Evolutionary conservation across 2,329 filamentous ascomycete species (phyloP).

Genomic region (Canariomyces notabilis): DNA sequence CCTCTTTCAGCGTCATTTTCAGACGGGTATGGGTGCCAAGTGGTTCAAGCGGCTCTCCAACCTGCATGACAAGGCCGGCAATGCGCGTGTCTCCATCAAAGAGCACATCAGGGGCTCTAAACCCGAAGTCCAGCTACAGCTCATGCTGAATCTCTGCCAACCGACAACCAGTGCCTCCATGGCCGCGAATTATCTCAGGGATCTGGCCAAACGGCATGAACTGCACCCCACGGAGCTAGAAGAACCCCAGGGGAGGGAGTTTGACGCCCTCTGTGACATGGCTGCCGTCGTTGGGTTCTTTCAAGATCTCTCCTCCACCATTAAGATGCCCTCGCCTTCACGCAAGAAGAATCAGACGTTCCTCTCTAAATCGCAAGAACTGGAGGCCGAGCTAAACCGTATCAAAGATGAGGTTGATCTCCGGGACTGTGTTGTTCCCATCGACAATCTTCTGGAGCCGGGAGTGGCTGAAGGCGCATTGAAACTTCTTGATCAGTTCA

Average conservation of each 20-base stretch:
- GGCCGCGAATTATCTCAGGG: constrained; percentile 37
- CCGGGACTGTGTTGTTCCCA: constrained; percentile 35
- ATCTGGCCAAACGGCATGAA: constrained; percentile 35
- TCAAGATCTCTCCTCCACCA: constrained; percentile 32
- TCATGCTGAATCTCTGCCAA: constrained; percentile 42
- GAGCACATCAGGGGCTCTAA: constrained; percentile 36
- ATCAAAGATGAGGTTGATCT: constrained; percentile 36
- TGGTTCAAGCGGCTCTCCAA: constrained; percentile 40
- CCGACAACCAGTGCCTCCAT: constrained; percentile 31
- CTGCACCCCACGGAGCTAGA: constrained; percentile 32
- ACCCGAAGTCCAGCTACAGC: constrained; percentile 37
- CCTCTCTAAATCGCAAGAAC: constrained; percentile 27
- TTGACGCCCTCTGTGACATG: constrained; percentile 33
- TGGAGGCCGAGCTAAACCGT: constrained; percentile 36
- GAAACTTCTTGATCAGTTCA: constrained; percentile 23
- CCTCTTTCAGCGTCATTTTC: constrained; percentile 38
- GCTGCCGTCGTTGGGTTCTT: constrained; percentile 36
- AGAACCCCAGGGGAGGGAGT: constrained; percentile 31
- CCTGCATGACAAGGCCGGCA: constrained; percentile 32
- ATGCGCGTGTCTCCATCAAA: constrained; percentile 37
- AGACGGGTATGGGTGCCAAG: constrained; percentile 32
- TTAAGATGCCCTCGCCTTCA: constrained; percentile 35
- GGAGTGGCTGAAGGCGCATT: constrained; percentile 35
- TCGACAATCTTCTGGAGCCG: constrained; percentile 39
- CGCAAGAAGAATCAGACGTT: constrained; percentile 39